Evolutionary conservation across 768 basidiomycete genomes (phyloP).

Genomic region (Psilocybe azurescens): DNA sequence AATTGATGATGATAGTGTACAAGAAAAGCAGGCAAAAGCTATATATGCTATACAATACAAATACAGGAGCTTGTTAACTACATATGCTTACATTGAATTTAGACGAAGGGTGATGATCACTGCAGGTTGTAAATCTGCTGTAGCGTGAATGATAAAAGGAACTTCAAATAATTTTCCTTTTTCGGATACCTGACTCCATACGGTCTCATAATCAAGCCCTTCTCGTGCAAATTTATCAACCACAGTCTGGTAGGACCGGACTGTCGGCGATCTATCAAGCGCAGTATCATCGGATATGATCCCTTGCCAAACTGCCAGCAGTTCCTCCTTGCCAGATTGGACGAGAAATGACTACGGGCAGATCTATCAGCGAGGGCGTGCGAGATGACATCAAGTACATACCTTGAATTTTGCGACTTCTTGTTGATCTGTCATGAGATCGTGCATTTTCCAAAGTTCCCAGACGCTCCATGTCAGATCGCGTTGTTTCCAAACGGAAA

Average conservation of each 20-base stretch:
- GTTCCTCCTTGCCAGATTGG: constrained; percentile 28
- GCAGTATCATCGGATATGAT: constrained; percentile 16
- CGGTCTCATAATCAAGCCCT: constrained; percentile 35
- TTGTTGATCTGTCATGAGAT: constrained; percentile 33
- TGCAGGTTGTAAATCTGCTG: no score
- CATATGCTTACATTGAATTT: no score
- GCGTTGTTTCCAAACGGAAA: constrained; percentile 33
- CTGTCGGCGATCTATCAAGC: constrained; percentile 16
- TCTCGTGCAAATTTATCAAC: constrained; percentile 31
- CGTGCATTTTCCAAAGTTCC: constrained; percentile 37
- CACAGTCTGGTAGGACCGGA: constrained; percentile 29
- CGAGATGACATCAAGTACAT: background rate
- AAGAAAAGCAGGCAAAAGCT: no score
- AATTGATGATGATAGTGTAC: no score
- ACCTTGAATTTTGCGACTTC: constrained; percentile 35
- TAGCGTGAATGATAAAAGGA: background rate
- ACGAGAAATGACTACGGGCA: constrained; percentile 28
- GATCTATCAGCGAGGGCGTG: constrained; percentile 1
- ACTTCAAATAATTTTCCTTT: constrained; percentile 4
- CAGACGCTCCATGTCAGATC: constrained; percentile 31
- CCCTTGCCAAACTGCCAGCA: constrained; percentile 32
- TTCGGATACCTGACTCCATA: constrained; percentile 31
- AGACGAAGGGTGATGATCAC: no score
- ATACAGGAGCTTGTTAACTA: no score
- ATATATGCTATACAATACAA: no score